Conservation (phyloP, 169 alveolate species). For the Plasmodium yoelii region DNA sequence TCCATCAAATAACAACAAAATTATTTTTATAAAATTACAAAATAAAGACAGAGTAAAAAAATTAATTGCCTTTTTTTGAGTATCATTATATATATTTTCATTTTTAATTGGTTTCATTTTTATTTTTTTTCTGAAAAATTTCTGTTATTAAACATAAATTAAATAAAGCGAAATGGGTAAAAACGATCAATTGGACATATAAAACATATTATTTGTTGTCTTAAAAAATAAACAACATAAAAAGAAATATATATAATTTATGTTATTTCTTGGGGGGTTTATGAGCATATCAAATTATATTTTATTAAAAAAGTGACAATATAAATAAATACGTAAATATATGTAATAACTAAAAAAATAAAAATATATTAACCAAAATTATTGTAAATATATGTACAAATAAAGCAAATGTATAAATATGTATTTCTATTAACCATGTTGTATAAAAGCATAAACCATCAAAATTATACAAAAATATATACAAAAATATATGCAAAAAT, state of each 20-base stretch:
- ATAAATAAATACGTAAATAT: too few species aligned
- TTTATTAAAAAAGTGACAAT: too few species aligned
- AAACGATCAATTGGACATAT: neutral
- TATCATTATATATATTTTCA: conserved; percentile 11
- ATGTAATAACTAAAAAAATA: too few species aligned
- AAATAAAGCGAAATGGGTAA: conserved; percentile 9
- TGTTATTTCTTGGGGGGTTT: neutral
- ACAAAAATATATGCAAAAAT: too few species aligned
- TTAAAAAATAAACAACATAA: conserved; percentile 3
- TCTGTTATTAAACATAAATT: conserved; percentile 6
- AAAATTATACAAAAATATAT: too few species aligned
- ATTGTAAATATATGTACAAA: too few species aligned
- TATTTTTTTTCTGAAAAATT: neutral
- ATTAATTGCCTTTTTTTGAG: conserved; percentile 16
- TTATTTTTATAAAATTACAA: conserved; percentile 37
- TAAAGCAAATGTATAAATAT: too few species aligned
- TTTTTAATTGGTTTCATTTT: conserved; percentile 34
- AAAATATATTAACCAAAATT: too few species aligned
- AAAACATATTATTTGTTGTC: conserved; percentile 3
- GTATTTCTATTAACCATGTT: too few species aligned
- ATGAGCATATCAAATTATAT: too few species aligned
- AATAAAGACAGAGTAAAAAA: conserved; percentile 41
- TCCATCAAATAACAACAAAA: conserved; percentile 36
- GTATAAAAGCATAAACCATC: too few species aligned
- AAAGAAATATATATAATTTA: conserved; percentile 7